Conservation (phyloP, 495 filamentous ascomycete genomes). For the Podospora appendiculata region DNA sequence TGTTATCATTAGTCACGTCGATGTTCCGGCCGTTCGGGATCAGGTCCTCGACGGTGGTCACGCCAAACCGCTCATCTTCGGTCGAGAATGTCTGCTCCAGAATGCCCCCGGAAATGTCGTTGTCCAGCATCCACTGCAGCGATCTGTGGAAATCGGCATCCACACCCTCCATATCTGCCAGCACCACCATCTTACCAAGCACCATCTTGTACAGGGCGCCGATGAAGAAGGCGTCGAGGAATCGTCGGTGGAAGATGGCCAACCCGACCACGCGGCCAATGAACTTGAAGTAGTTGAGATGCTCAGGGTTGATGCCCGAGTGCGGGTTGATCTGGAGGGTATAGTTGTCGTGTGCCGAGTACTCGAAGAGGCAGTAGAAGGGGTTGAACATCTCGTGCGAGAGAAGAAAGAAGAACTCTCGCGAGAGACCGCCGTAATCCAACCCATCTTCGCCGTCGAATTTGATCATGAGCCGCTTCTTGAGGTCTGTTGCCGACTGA, state of each 20-base stretch:
- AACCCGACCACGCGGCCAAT: slow-evolving; percentile 96
- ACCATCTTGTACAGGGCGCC: slow-evolving; percentile 99
- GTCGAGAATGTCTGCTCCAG: slow-evolving; percentile 92
- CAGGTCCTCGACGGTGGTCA: slow-evolving; percentile 83
- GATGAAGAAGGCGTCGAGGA: slow-evolving; percentile 99
- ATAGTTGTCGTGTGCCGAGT: slow-evolving; percentile 99
- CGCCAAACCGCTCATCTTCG: slow-evolving; percentile 95
- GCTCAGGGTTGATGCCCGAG: slow-evolving; percentile 98
- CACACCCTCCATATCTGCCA: slow-evolving; percentile 98
- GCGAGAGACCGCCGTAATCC: slow-evolving; percentile 95
- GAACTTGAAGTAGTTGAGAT: slow-evolving; percentile 99
- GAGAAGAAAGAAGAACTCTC: slow-evolving; percentile 99
- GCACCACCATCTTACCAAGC: slow-evolving; percentile 79
- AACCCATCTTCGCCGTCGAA: slow-evolving; percentile 98
- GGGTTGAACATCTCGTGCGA: slow-evolving; percentile 99
- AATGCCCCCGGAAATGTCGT: slow-evolving; percentile 83
- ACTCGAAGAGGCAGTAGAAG: slow-evolving; percentile 99
- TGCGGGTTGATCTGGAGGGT: slow-evolving; percentile 99
- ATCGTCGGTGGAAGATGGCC: slow-evolving; percentile 96
- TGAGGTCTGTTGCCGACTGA: slow-evolving; percentile 90
- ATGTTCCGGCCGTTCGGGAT: slow-evolving; percentile 88
- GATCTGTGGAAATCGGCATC: slow-evolving; percentile 95
- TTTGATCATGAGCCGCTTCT: slow-evolving; percentile 99
- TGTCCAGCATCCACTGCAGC: slow-evolving; percentile 94
- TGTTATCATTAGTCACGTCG: slow-evolving; percentile 94